Base-by-base conservation (phyloP, 306 rosid genomes). In the Casuarina glauca region DNA sequence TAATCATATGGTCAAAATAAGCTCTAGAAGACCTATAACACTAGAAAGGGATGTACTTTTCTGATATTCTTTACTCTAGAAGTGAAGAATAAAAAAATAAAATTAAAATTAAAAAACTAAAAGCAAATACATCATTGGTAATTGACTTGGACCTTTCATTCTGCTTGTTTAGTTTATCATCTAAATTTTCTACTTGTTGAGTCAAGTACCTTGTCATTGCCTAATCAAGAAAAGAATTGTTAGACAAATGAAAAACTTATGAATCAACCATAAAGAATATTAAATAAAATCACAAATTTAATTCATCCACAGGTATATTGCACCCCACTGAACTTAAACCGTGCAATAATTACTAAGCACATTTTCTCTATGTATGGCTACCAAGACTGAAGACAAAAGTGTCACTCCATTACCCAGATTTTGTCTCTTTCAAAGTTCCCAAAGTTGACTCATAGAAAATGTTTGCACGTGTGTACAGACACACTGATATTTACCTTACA, bases 171-270 rank as follows among this genome's bases (percentile, higher is more conserved):
- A 93, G 81, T 88, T 91, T 93, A 83, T 96, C 98, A 76, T 89
- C 97, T 84, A 96, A 80, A 81, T 91, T 87, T 82, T 90, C 92
- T 74, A 96, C 89, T 82, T 96, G 89, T 84, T 96, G 97, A 0
- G 96, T 96, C 86, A 96, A 90, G 86, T 96, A 98, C 91, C 88
- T 90, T 93, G 91, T 93, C 69, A 96, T 88, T 69, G 91, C 91
- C 99, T 96, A 88, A 66, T 38, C 79, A 87, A 70, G 52, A 82
- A 74, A 79, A 84, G 48, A 70, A 86, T 62, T 52, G 74, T 70
- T 48, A 9, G 32, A 64, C 20, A 26, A 26, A 55, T 61, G 73
- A 43, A 57, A 49, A 78, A 13, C 38, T 11, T 15, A 35, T 42
- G 43, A 44, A 45, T 26, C 32, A 76, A 3, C 53, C 41, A 75